Conservation (phyloP, 2,329 filamentous ascomycete genomes). For the Aaosphaeria arxii region DNA sequence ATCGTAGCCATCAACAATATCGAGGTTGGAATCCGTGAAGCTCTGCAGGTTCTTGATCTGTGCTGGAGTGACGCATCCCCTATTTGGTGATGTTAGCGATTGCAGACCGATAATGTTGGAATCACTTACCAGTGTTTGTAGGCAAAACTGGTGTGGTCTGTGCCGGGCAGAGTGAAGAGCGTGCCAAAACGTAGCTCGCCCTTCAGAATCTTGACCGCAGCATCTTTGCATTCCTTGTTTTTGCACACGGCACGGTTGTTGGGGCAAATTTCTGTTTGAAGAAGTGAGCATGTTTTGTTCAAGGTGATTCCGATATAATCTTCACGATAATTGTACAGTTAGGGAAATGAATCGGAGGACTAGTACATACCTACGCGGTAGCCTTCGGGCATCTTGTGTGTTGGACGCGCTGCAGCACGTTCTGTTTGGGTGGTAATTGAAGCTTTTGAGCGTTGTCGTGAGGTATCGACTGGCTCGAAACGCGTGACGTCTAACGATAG, state of each 20-base stretch:
- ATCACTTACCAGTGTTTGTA: conserved; percentile 81
- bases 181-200: conserved; percentile 74
- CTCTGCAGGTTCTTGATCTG: conserved; percentile 66
- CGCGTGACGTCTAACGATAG: too few relatives aligned
- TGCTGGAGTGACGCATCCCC: conserved; percentile 84
- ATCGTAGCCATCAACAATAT: conserved; percentile 76
- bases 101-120: neutral
- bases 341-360: too few relatives aligned
- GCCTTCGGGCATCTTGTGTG: too few relatives aligned
- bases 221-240: conserved; percentile 68
- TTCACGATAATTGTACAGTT: too few relatives aligned
- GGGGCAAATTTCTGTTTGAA: conserved; percentile 14
- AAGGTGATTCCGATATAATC: neutral
- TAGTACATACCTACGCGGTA: too few relatives aligned
- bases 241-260: conserved; percentile 70
- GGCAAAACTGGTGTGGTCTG: conserved; percentile 60
- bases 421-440: too few relatives aligned
- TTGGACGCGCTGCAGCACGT: too few relatives aligned
- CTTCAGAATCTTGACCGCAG: conserved; percentile 60
- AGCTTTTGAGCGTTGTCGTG: too few relatives aligned
- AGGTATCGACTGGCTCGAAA: too few relatives aligned
- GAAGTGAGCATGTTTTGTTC: neutral
- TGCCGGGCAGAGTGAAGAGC: conserved; percentile 59
- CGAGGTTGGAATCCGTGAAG: conserved; percentile 56
- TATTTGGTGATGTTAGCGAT: conserved; percentile 36